phyloP scores from a whole-genome alignment of 192 early-diverging fungal species.

The Funneliformis geosporum region DNA sequence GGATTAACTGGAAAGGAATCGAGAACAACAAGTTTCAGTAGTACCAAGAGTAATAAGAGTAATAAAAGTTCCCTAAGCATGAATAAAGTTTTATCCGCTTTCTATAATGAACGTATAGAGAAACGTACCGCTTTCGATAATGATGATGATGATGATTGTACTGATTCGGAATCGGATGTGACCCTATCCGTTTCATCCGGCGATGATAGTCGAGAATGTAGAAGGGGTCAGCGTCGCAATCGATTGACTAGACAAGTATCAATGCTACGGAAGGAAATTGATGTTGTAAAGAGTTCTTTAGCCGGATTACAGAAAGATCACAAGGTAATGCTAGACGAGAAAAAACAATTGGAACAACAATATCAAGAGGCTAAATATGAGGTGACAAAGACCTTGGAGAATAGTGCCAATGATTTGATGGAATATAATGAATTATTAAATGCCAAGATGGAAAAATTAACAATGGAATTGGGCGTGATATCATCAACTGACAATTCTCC shows the following conservation, averaged over 20 bases:
- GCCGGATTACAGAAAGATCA: constrained; percentile 25
- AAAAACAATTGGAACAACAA: constrained; percentile 30
- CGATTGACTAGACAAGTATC: neutral
- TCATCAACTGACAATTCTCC: neutral
- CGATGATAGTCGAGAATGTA: neutral
- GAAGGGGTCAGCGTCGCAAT: neutral
- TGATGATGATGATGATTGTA: constrained; percentile 9
- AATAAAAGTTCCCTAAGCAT: neutral
- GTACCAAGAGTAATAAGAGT: neutral
- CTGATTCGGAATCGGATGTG: neutral
- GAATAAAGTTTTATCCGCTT: neutral
- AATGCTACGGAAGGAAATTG: constrained; percentile 29
- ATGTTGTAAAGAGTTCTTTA: constrained; percentile 21
- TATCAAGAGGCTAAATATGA: constrained; percentile 23
- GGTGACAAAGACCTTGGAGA: constrained; percentile 24
- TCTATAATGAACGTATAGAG: constrained; percentile 32
- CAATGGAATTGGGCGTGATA: neutral
- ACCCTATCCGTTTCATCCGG: constrained; percentile 18
- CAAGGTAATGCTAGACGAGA: constrained; percentile 24
- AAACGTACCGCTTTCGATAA: constrained; percentile 30
- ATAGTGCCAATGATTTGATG: constrained; percentile 15
- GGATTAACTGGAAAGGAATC: neutral
- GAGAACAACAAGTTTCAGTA: constrained; percentile 11
- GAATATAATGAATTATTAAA: constrained; percentile 23
- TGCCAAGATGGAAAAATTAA: neutral